Conservation (phyloP, 495 filamentous ascomycete genomes). For the Neurospora cerealis region DNA sequence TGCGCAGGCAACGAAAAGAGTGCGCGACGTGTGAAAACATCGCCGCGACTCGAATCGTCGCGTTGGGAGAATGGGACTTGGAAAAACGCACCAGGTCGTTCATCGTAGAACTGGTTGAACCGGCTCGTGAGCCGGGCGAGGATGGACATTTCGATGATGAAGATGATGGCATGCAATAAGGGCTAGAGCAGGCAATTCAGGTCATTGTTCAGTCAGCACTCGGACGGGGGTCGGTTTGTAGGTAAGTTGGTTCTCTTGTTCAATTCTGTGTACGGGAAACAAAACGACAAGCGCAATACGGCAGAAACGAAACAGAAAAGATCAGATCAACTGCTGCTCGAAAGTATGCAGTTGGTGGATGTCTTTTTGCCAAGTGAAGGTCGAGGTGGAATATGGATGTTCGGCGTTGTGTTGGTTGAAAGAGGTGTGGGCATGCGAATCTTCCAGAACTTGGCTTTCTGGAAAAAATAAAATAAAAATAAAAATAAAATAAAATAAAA, state of each 20-base stretch:
- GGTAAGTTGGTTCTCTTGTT: not conserved
- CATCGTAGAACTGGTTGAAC: conserved; percentile 88
- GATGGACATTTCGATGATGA: conserved; percentile 80
- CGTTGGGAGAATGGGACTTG: conserved; percentile 8
- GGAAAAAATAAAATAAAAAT: too few relatives aligned
- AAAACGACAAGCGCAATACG: not conserved
- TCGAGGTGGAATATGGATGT: conserved; percentile 7
- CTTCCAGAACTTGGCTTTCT: not conserved
- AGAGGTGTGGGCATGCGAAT: not conserved
- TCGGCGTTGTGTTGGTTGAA: not conserved
- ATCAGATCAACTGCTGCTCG: not conserved
- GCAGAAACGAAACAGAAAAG: not conserved
- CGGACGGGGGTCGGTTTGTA: not conserved
- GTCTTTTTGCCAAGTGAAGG: not conserved
- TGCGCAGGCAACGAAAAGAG: not conserved
- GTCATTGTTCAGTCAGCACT: conserved; percentile 14
- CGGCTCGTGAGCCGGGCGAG: conserved; percentile 71
- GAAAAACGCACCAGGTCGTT: conserved; percentile 58
- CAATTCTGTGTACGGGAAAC: not conserved
- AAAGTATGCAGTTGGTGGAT: not conserved
- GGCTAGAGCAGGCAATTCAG: conserved; percentile 46
- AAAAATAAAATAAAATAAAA: too few relatives aligned
- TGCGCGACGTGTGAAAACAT: not conserved
- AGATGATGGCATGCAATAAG: conserved; percentile 72
- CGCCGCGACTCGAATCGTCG: not conserved